Percentiles rank a stretch among this genome's conserved stretches.
These are phyloP conservation scores for Auricularia cornea DNA, from an alignment of 768 basidiomycete genomes.

Conservation along the genomic window DNA sequence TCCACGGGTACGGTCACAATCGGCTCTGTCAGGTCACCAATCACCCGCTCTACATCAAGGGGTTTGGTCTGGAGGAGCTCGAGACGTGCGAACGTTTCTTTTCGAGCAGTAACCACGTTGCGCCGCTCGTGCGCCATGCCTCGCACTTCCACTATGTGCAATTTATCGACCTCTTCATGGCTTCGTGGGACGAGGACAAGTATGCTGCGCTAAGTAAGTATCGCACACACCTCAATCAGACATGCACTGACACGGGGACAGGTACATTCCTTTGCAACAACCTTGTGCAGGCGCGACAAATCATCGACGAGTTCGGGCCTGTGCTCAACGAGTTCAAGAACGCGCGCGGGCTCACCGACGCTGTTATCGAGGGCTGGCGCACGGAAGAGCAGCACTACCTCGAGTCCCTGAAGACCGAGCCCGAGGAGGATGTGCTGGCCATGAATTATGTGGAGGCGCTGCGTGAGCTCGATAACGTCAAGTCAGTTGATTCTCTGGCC, in stretches of 20 bases:
- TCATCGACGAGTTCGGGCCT: background rate
- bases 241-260: background rate
- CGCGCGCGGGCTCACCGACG: background rate
- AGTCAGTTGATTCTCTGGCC: background rate
- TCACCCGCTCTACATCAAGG: slow-evolving; percentile 8
- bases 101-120: no score
- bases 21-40: no score
- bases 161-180: no score
- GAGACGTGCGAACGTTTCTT: no score
- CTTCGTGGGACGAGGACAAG: slow-evolving; percentile 8
- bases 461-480: background rate
- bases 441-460: slow-evolving; percentile 19
- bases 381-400: background rate
- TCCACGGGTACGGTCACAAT: no score
- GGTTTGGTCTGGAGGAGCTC: background rate
- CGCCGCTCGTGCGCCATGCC: no score
- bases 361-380: background rate
- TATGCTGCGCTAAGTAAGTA: slow-evolving; percentile 15
- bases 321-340: background rate
- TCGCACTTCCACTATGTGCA: no score
- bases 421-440: slow-evolving; percentile 35
- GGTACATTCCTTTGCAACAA: background rate
- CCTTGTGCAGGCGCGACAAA: slow-evolving; percentile 4
- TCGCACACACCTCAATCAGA: background rate
- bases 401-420: slow-evolving; percentile 15